These are phyloP conservation scores for Cystoderma amianthinum DNA, from an alignment of 768 basidiomycete genomes.

Conservation along the genomic window DNA sequence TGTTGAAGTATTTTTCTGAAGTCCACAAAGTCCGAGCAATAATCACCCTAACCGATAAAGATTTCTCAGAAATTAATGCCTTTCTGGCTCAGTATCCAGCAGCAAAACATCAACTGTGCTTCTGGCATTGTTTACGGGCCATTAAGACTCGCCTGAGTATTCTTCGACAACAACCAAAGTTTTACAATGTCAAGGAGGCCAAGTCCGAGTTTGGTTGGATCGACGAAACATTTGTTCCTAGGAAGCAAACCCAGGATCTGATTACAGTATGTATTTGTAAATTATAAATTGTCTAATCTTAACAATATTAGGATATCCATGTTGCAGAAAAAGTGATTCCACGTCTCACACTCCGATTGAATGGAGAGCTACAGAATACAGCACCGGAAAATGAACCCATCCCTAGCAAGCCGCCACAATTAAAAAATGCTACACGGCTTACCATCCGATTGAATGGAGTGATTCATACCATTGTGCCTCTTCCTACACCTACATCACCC, in stretches of 20 bases:
- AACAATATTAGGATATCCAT: constrained; percentile 2
- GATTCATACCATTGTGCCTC: constrained; percentile 2
- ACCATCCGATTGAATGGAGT: constrained; percentile 7
- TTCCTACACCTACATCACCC: neutral
- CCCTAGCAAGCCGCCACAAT: too few species aligned
- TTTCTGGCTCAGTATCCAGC: constrained; percentile 12
- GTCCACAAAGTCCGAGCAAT: too few species aligned
- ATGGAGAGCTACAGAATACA: too few species aligned
- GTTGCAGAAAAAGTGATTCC: constrained; percentile 6
- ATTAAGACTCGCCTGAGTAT: constrained; percentile 20
- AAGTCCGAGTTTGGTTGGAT: constrained; percentile 17
- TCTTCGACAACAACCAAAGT: constrained; percentile 13
- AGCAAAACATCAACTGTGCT: constrained; percentile 28
- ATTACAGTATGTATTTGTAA: neutral
- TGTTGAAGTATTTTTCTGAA: too few species aligned
- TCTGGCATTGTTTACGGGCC: constrained; percentile 24
- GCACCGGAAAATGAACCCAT: too few species aligned
- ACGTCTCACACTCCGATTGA: too few species aligned
- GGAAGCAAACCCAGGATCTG: constrained; percentile 11
- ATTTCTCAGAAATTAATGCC: too few species aligned
- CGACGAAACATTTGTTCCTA: constrained; percentile 14
- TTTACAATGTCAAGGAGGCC: constrained; percentile 18
- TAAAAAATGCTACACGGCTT: too few species aligned
- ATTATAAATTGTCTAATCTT: neutral
- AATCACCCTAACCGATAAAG: too few species aligned